These are phyloP conservation scores for Hortiboletus campestris DNA, from an alignment of 768 basidiomycete species.

Conservation along the genomic window DNA sequence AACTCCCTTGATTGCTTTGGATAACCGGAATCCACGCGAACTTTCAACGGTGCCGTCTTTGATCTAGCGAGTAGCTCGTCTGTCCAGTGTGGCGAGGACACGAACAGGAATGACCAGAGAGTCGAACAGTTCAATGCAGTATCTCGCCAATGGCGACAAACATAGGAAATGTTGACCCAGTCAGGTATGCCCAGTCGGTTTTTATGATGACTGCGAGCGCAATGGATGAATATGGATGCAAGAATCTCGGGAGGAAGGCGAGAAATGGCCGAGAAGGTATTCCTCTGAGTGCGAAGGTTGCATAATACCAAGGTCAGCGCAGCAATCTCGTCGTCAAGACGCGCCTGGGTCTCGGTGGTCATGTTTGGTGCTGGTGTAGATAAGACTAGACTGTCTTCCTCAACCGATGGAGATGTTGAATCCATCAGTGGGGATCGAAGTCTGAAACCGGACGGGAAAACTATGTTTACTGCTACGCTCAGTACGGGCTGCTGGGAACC, in stretches of 20 bases:
- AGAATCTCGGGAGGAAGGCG: slow-evolving; percentile 25
- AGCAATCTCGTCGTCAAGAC: slow-evolving; percentile 21
- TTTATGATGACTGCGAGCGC: not conserved
- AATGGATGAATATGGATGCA: slow-evolving; percentile 20
- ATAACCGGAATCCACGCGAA: slow-evolving; percentile 29
- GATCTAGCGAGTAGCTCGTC: slow-evolving; percentile 46
- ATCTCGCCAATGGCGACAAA: slow-evolving; percentile 40
- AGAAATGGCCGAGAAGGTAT: slow-evolving; percentile 16
- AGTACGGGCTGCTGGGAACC: not conserved
- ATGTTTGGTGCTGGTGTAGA: not conserved
- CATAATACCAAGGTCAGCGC: slow-evolving; percentile 11
- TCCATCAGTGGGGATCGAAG: not conserved
- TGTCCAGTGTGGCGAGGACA: slow-evolving; percentile 35
- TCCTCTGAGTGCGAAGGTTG: slow-evolving; percentile 16
- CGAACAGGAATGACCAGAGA: slow-evolving; percentile 41
- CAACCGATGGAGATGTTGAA: not conserved
- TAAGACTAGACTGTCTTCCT: not conserved
- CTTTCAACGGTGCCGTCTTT: slow-evolving; percentile 35
- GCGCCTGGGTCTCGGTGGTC: not conserved
- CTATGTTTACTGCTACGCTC: not conserved
- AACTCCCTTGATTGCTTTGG: slow-evolving; percentile 22
- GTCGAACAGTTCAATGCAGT: slow-evolving; percentile 40
- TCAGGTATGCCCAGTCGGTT: slow-evolving; percentile 3
- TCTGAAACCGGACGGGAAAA: not conserved
- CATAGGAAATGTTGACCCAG: slow-evolving; percentile 25